Base-by-base conservation (phyloP, 2,329 filamentous ascomycete species). In the Talaromyces sp. region DNA sequence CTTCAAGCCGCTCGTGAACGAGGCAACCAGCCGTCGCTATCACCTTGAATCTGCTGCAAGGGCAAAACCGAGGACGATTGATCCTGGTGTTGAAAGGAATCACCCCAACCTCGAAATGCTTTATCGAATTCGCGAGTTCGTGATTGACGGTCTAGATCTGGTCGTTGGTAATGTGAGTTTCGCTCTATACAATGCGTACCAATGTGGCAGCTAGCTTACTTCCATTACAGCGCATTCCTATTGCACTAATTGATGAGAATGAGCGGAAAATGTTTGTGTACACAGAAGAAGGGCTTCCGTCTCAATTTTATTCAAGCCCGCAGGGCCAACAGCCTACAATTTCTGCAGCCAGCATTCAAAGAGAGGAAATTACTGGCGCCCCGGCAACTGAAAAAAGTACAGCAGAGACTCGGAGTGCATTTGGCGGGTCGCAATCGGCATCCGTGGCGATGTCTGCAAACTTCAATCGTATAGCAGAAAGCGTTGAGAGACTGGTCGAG, bases 101-200 rank as follows among this genome's bases (percentile, higher is more conserved):
- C 81, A 85, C 60, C 79, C 81, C 0, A 84, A 86, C 59, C 77
- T 84, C 35, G 87, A 90, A 71, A 88, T 87, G 83, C 78, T 88
- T n/a, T 83, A 84, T 68, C 81, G 87, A 46, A 80, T 89, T 58
- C 81, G 83, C 58, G 85, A 87, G 62, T 79, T 89, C 32, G 75
- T 89, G 8, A 79, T 84, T 54, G 85, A 86, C 70, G 87, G 84
- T 3, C 74, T 88, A 41, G 74, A 82, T 57, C 72, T 88, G 29
- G 81, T 83, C n/a, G 75, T 81, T 58, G 78, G 80, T 64, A 73
- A 77, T 56, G 75, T 79, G 65, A 59, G 67, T 63, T 54, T 12
- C 12, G 7, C 12, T 10, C 17, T 14, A 46, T 11, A n/a, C 19
- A 38, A 43, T 31, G 12, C 11, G n/a, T 52, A 12, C 1, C 9